Base-by-base conservation (phyloP, 2,329 filamentous ascomycete genomes). In the Fusarium miscanthi region DNA sequence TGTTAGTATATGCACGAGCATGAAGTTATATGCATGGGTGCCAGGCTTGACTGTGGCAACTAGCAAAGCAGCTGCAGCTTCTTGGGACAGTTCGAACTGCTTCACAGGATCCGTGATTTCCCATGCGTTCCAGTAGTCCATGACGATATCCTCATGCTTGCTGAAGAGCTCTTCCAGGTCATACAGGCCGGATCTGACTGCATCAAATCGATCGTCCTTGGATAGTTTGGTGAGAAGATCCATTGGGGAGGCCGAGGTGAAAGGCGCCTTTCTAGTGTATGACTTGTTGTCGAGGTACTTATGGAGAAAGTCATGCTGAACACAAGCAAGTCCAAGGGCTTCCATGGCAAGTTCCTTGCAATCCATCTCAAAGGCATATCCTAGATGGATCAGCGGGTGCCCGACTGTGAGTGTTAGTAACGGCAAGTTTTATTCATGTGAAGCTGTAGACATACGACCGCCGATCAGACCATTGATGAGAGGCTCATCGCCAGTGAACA, bases 101-200 rank as follows among this genome's bases (percentile, higher is more conserved):
- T 88, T 86, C n/a, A 87, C 86, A 2, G 93, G 91, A 67, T 95
- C 87, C 13, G 86, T 82, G 27, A 97, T 86, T 14, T 87, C 85
- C 95, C 94, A 98, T 6, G 92, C 91, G 74, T 97, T 96, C 94
- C 94, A 98, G 83, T 98, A 94, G 74, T 97, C 92, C 49, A 98
- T 82, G 21, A 97, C 84, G 0, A 91, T 86, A 19, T 87, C 85
- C 77, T 95, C 92, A 58, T 92, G 88, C 66, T 92, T 84, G 40
- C 88, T 82, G 69, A 98, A 91, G 12, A 98, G 84, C 5, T 83
- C 82, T 8, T 90, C 85, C 57, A 97, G 85, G 75, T 96, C 93
- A 40, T 87, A 84, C 53, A 85, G 82, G 3, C 89, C 89, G 1
- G 87, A 85, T 11, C 86, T 81, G 19, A 87, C 79, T 75, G 85